These are phyloP conservation scores for Geoglossum cookeanum DNA, from an alignment of 2,329 filamentous ascomycete species.

Conservation along the genomic window DNA sequence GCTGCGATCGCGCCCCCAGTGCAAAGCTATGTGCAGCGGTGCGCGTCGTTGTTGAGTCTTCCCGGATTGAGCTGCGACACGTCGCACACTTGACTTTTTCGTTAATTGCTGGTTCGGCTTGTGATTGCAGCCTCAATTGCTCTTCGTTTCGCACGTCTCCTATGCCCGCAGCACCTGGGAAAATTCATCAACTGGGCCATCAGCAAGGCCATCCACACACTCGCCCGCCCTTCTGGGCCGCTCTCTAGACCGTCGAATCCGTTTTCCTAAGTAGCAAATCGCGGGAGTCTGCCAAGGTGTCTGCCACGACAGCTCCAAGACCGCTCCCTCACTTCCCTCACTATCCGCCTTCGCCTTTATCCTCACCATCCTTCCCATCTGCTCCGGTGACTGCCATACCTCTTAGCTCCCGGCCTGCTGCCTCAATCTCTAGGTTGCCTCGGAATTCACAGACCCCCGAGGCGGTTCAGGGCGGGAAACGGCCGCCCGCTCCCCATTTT, in stretches of 20 bases:
- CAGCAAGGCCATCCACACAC: not conserved
- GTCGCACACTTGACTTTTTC: not conserved
- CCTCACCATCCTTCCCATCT: not conserved
- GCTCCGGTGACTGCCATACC: not conserved
- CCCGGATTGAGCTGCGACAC: not conserved
- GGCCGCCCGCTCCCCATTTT: not conserved
- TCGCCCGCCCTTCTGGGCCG: not conserved
- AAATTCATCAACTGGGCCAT: constrained; percentile 2
- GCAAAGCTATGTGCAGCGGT: not conserved
- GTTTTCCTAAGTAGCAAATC: not conserved
- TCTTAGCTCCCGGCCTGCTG: not conserved
- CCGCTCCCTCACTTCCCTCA: not conserved
- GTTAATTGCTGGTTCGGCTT: not conserved
- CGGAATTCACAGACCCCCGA: not conserved
- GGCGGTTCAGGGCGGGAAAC: not conserved
- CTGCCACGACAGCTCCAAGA: not conserved
- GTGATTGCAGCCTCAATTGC: constrained; percentile 3
- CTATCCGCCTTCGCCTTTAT: not conserved
- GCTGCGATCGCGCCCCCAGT: not conserved
- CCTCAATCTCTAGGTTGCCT: not conserved
- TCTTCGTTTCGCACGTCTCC: constrained; percentile 2
- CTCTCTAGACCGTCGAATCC: not conserved
- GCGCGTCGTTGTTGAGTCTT: not conserved
- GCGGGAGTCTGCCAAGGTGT: not conserved
- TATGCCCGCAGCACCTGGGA: not conserved